phyloP scores from a whole-genome alignment of 352 stramenopile species.

The Phytophthora uliginosa region DNA sequence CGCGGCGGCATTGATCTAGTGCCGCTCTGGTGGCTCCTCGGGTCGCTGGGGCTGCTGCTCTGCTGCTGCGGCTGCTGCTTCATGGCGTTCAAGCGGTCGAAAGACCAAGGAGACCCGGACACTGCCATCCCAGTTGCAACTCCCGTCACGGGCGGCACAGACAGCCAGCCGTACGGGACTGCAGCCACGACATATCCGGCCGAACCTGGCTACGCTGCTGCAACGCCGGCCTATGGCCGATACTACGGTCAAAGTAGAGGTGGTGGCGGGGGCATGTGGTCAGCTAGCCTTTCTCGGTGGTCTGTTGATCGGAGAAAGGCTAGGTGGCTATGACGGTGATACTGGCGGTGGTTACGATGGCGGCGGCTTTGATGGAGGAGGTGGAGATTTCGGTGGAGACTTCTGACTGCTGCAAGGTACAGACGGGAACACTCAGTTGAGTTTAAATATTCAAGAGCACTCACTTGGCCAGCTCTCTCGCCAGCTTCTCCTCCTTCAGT shows the following conservation, averaged over 20 bases:
- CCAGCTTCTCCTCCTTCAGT: constrained; percentile 32
- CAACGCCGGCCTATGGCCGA: constrained; percentile 30
- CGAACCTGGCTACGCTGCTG: constrained; percentile 26
- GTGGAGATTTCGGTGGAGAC: constrained; percentile 56
- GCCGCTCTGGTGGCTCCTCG: constrained; percentile 63
- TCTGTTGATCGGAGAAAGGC: constrained; percentile 44
- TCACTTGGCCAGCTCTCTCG: constrained; percentile 34
- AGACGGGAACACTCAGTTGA: neutral
- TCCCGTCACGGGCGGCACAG: constrained; percentile 12
- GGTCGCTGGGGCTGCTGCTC: constrained; percentile 30
- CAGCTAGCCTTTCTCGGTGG: constrained; percentile 63
- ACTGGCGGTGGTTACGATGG: constrained; percentile 23
- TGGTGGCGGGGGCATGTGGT: constrained; percentile 42
- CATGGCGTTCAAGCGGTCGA: constrained; percentile 23
- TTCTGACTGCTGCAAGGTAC: constrained; percentile 39
- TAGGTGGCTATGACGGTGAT: constrained; percentile 30
- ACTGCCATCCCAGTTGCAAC: constrained; percentile 29
- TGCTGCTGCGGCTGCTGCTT: constrained; percentile 43
- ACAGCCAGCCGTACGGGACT: constrained; percentile 14
- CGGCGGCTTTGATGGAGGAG: constrained; percentile 32
- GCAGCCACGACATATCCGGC: constrained; percentile 22
- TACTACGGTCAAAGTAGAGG: constrained; percentile 26
- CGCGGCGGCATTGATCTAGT: constrained; percentile 25
- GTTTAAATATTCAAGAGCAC: constrained; percentile 23
- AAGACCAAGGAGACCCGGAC: constrained; percentile 1